Conservation (phyloP, 352 stramenopile genomes). For the Phytophthora idaei region DNA sequence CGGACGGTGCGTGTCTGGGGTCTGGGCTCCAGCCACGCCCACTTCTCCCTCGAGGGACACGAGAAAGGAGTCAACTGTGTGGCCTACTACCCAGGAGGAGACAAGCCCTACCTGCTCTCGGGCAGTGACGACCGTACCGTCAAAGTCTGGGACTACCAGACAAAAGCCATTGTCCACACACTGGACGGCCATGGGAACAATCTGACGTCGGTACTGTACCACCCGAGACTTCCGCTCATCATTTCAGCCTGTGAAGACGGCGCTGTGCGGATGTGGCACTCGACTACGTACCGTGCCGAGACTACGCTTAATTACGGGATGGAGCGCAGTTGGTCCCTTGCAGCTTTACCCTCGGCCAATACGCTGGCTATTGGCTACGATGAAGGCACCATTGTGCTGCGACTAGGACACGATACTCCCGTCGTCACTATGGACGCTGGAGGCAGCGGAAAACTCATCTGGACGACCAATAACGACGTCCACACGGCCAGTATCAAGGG, state of each 20-base stretch:
- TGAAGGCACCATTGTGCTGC: constrained; percentile 95
- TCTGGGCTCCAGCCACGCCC: constrained; percentile 90
- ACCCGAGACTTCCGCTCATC: constrained; percentile 98
- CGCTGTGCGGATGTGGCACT: constrained; percentile 93
- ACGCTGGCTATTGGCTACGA: constrained; percentile 96
- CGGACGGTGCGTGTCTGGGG: constrained; percentile 96
- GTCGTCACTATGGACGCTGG: constrained; percentile 97
- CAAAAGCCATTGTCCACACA: constrained; percentile 98
- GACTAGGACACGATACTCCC: constrained; percentile 97
- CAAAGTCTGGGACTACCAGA: constrained; percentile 99
- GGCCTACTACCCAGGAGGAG: constrained; percentile 98
- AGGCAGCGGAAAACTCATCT: constrained; percentile 96
- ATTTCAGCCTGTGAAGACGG: constrained; percentile 98
- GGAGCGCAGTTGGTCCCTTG: constrained; percentile 97
- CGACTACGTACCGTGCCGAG: constrained; percentile 96
- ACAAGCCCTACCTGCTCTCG: constrained; percentile 99
- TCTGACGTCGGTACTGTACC: constrained; percentile 97
- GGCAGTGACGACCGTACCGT: constrained; percentile 97
- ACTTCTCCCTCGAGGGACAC: constrained; percentile 94
- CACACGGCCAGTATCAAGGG: constrained; percentile 94
- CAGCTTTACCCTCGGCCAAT: constrained; percentile 82
- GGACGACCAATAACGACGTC: constrained; percentile 98
- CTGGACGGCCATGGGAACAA: constrained; percentile 99
- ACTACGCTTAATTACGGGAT: constrained; percentile 99
- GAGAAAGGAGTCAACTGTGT: constrained; percentile 99